A percentile compares a stretch with the other conserved stretches of the same genome.
Conservation (phyloP, 495 filamentous ascomycete species). For the Hypoxylon crocopeplum region DNA sequence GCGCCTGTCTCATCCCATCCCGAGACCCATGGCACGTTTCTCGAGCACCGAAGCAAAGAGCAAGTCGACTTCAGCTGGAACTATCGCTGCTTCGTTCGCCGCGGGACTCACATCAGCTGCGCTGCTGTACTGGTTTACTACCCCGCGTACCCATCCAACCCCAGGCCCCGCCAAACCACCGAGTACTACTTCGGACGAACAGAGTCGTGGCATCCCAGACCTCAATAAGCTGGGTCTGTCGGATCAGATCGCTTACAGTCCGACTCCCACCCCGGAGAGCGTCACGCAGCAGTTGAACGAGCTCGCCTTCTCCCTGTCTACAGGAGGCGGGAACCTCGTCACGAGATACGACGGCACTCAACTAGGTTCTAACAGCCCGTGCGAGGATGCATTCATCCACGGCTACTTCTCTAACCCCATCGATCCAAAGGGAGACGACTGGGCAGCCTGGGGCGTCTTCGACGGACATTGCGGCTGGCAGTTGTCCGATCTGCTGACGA, state of each 20-base stretch:
- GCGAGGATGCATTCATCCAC: conserved; percentile 58
- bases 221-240: conserved; percentile 35
- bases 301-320: conserved; percentile 39
- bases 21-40: conserved; percentile 22
- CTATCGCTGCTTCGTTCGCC: conserved; percentile 22
- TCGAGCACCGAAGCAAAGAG: conserved; percentile 25
- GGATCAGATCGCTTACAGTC: conserved; percentile 31
- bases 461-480: conserved; percentile 60
- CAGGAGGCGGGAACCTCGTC: conserved; percentile 40
- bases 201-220: conserved; percentile 25
- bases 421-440: conserved; percentile 41
- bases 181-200: neutral
- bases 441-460: conserved; percentile 54
- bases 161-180: neutral
- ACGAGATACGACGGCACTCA: conserved; percentile 55
- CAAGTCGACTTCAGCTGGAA: conserved; percentile 1
- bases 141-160: conserved; percentile 1
- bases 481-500: conserved; percentile 50
- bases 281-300: conserved; percentile 40
- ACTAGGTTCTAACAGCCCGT: conserved; percentile 53
- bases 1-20: conserved; percentile 6
- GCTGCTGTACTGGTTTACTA: conserved; percentile 10
- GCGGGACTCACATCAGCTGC: conserved; percentile 19
- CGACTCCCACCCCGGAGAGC: conserved; percentile 31
- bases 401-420: conserved; percentile 51